Evolutionary conservation across 2,329 filamentous ascomycete species (phyloP), one percentile per base, ranked within the genome.

Genomic region (Alternaria rosae): DNA sequence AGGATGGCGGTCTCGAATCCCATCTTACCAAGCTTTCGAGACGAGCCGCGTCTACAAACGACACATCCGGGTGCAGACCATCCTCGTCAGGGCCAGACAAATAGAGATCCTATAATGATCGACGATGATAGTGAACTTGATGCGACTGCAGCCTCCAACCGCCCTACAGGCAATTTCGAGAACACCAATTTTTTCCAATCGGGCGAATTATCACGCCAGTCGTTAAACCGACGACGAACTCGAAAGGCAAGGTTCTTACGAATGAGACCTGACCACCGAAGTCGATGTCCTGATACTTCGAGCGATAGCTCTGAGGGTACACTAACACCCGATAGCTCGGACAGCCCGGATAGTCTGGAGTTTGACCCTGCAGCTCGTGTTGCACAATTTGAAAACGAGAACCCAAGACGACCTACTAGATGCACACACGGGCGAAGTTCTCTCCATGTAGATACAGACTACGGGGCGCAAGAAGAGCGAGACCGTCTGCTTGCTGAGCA

Each of bases 401-500:
- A 35, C 15, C 10, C 12, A 15, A 6, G 10, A 10, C n/a, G 4
- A 23, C 5, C 5, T 10, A 28, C 13, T 5, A 20, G 13, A 50
- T 15, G 28, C 11, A 21, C 11, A 11, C 47, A 3, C 12, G 42
- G 42, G 13, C 4, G 2, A 12, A 3, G 20, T 7, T 8, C 5
- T 23, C 21, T 13, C 5, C 15, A 32, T 20, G 45, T 12, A 12
- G 15, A 21, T 15, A 20, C 12, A 21, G 28, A 32, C 17, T 5
- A 6, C 17, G 30, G 5, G 10, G 38, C 38, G 15, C 55, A 65
- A 26, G 57, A 57, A 38, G 55, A 56, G 43, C 7, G 54, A 25
- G 66, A 69, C 23, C 54, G 58, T 17, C n/a, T 32, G 20, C 38
- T 52, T n/a, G 26, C 55, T 23, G 35, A 35, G 41, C 25, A 6